These are phyloP conservation scores for Talaromyces adpressus DNA, from an alignment of 495 filamentous ascomycete species.

Conservation along the genomic window DNA sequence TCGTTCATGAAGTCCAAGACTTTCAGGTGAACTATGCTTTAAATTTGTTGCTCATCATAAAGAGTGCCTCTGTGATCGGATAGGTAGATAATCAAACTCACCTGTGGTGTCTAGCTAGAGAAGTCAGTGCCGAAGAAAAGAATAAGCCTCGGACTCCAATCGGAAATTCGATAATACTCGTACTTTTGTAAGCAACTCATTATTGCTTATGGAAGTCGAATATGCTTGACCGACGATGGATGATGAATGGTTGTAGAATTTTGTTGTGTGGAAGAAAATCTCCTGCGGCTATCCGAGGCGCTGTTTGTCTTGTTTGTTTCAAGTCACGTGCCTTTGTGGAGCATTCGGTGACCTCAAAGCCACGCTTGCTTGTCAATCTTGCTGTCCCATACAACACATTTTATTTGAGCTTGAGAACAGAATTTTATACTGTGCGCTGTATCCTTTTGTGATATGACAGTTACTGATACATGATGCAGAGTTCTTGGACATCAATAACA, in stretches of 20 bases:
- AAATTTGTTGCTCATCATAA: conserved; percentile 40
- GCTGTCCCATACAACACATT: too few relatives aligned
- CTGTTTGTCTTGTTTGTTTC: neutral
- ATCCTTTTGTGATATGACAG: too few relatives aligned
- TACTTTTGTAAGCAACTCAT: too few relatives aligned
- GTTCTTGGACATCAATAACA: too few relatives aligned
- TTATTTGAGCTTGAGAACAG: too few relatives aligned
- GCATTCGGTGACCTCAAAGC: too few relatives aligned
- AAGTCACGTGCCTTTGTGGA: neutral
- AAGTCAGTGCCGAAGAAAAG: neutral
- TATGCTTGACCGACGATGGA: neutral
- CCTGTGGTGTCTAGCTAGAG: neutral
- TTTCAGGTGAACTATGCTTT: conserved; percentile 48
- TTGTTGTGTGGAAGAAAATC: neutral
- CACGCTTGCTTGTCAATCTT: too few relatives aligned
- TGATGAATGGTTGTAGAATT: neutral
- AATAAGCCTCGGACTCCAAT: too few relatives aligned
- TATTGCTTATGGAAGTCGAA: too few relatives aligned
- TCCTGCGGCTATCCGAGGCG: neutral
- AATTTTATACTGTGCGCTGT: too few relatives aligned
- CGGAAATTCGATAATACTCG: too few relatives aligned
- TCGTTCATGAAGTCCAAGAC: conserved; percentile 43
- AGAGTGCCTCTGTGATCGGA: neutral
- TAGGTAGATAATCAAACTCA: neutral
- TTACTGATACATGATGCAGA: neutral